phyloP scores from a whole-genome alignment of 192 early-diverging fungal genomes.

The Entomortierella beljakovae region DNA sequence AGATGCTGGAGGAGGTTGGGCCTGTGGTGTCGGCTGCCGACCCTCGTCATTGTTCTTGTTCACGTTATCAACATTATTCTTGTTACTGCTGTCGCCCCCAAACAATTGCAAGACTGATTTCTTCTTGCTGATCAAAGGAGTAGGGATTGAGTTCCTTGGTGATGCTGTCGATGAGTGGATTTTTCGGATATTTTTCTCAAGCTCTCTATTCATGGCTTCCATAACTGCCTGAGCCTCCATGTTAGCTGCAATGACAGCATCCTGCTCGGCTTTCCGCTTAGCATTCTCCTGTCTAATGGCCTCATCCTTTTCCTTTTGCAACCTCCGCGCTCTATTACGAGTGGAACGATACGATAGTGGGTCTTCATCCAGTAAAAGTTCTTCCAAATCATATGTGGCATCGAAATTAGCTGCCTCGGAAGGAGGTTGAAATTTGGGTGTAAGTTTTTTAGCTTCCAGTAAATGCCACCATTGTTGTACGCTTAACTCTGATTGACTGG shows the following conservation, averaged over 20 bases:
- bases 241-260: constrained; percentile 12
- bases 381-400: constrained; percentile 81
- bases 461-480: constrained; percentile 51
- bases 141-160: neutral
- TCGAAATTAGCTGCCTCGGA: constrained; percentile 79
- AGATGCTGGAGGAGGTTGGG: constrained; percentile 8
- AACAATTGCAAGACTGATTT: constrained; percentile 19
- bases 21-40: constrained; percentile 4
- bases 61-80: neutral
- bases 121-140: constrained; percentile 13
- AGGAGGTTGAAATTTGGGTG: constrained; percentile 59
- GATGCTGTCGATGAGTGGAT: neutral
- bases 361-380: constrained; percentile 74
- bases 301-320: constrained; percentile 47
- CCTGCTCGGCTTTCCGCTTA: constrained; percentile 26
- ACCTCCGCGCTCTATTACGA: constrained; percentile 39
- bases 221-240: constrained; percentile 20
- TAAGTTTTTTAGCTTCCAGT: constrained; percentile 57
- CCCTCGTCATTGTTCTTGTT: neutral
- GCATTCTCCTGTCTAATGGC: constrained; percentile 56
- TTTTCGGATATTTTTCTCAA: constrained; percentile 36
- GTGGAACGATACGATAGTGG: constrained; percentile 61
- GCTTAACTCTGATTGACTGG: constrained; percentile 11
- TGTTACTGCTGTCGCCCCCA: constrained; percentile 10
- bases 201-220: constrained; percentile 39